Conservation (phyloP, 2,329 filamentous ascomycete genomes). For the Raffaelea deltoideospora region DNA sequence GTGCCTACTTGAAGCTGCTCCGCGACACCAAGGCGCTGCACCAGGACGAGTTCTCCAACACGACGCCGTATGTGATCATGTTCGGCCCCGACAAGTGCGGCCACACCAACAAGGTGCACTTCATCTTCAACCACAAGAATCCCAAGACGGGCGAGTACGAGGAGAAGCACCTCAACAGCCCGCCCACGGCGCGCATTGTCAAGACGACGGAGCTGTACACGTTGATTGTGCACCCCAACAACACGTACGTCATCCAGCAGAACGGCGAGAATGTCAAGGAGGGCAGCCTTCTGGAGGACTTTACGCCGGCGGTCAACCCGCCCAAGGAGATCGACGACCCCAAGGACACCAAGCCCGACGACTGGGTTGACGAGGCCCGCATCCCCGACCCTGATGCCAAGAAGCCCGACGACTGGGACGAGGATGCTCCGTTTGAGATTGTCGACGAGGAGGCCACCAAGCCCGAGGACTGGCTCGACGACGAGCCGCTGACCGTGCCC, state of each 20-base stretch:
- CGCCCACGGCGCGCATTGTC: conserved; percentile 72
- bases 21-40: conserved; percentile 95
- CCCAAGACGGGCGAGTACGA: conserved; percentile 99
- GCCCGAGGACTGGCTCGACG: conserved; percentile 91
- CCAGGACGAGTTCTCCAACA: conserved; percentile 94
- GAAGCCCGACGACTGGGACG: conserved; percentile 98
- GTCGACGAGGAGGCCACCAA: conserved; percentile 81
- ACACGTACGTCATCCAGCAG: conserved; percentile 85
- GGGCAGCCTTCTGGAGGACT: conserved; percentile 87
- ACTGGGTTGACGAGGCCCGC: conserved; percentile 89
- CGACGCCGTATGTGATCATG: conserved; percentile 98
- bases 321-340: conserved; percentile 86
- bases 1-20: conserved; percentile 97
- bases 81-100: conserved; percentile 99
- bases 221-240: conserved; percentile 88
- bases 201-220: conserved; percentile 95
- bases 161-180: conserved; percentile 90
- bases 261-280: conserved; percentile 80
- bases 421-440: conserved; percentile 94
- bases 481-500: conserved; percentile 66
- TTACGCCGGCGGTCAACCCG: conserved; percentile 86
- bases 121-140: conserved; percentile 99
- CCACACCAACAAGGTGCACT: conserved; percentile 93
- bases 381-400: conserved; percentile 84
- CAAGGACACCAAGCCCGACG: conserved; percentile 83